These are phyloP conservation scores for Lanzia echinophila DNA, from an alignment of 2,329 filamentous ascomycete species.

Conservation along the genomic window DNA sequence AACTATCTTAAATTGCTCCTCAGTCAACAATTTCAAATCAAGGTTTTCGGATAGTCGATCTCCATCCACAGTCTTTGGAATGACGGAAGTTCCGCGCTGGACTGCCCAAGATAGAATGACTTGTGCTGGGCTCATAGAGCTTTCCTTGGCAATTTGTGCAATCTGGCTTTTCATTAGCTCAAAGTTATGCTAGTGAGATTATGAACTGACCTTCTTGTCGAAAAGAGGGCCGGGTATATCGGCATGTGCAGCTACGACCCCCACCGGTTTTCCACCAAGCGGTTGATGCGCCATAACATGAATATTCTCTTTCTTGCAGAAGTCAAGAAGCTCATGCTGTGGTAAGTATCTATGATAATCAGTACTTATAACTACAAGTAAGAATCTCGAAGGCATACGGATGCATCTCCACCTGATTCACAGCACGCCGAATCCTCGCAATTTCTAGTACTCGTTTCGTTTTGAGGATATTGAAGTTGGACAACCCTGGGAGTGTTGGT, in stretches of 20 bases:
- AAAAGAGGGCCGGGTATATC: slow-evolving; percentile 4
- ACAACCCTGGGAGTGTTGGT: neutral
- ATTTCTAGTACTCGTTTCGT: neutral
- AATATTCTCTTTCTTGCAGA: slow-evolving; percentile 6
- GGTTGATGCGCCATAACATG: slow-evolving; percentile 12
- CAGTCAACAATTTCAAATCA: neutral
- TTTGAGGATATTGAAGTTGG: slow-evolving; percentile 8
- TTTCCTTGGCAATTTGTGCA: neutral
- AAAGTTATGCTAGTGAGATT: neutral
- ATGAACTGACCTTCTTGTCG: neutral
- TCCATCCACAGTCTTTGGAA: neutral
- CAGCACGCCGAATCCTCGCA: slow-evolving; percentile 2
- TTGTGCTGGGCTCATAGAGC: neutral
- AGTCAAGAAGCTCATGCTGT: slow-evolving; percentile 2
- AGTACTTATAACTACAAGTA: accelerated
- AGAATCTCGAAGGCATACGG: neutral
- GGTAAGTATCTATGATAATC: neutral
- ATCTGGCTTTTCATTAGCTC: neutral
- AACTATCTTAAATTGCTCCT: neutral
- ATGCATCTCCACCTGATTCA: slow-evolving; percentile 3
- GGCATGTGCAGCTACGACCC: slow-evolving; percentile 4
- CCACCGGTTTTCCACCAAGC: slow-evolving; percentile 8
- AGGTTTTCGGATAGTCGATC: neutral
- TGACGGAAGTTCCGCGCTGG: neutral
- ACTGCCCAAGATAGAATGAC: neutral